phyloP scores from a whole-genome alignment of 306 rosid species.

The Senna siamea region DNA sequence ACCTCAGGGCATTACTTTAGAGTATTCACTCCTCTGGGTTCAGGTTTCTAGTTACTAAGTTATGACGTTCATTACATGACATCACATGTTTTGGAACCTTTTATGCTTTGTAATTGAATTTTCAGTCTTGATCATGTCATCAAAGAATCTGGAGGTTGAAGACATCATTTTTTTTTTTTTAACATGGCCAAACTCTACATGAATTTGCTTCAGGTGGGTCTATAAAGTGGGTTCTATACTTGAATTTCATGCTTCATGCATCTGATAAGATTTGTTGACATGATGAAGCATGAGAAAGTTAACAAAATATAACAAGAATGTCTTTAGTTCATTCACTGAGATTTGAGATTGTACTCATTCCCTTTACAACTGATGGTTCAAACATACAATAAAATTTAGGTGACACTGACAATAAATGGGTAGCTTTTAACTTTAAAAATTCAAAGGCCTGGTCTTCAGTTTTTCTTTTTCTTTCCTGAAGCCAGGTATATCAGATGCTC shows the following conservation, averaged over 20 bases:
- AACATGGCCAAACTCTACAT: background rate
- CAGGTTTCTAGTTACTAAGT: background rate
- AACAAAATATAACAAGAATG: slow-evolving; percentile 15
- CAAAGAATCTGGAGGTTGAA: background rate
- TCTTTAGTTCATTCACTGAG: slow-evolving; percentile 29
- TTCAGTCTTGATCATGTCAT: background rate
- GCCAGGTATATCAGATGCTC: slow-evolving; percentile 94
- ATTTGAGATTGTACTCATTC: slow-evolving; percentile 21
- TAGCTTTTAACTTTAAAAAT: slow-evolving; percentile 42
- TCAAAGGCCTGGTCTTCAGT: slow-evolving; percentile 80
- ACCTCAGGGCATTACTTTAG: background rate
- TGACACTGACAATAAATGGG: slow-evolving; percentile 36
- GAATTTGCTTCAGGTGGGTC: background rate
- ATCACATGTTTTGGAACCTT: slow-evolving; percentile 1
- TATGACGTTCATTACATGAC: background rate
- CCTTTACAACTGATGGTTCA: slow-evolving; percentile 5
- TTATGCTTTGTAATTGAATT: background rate
- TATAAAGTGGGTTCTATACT: slow-evolving; percentile 7
- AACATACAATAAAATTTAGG: slow-evolving; percentile 7
- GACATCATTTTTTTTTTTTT: background rate
- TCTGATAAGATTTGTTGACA: slow-evolving; percentile 17
- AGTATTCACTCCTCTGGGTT: background rate
- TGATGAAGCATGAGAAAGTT: slow-evolving; percentile 25
- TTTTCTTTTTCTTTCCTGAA: slow-evolving; percentile 74
- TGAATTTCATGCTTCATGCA: slow-evolving; percentile 22